phyloP scores from a whole-genome alignment of 768 basidiomycete genomes.

The Pisolithus tinctorius region DNA sequence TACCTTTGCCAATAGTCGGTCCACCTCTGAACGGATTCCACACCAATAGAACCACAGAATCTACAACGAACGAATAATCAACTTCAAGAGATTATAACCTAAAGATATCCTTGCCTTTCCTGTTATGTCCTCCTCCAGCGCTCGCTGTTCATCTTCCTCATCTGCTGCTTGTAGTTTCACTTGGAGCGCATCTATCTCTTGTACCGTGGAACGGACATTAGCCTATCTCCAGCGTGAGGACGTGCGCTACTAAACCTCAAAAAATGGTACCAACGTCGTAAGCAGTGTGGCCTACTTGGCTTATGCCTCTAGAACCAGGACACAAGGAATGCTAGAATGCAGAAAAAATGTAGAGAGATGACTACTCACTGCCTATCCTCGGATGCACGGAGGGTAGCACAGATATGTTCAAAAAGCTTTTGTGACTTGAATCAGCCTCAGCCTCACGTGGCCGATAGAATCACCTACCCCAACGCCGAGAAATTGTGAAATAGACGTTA shows the following conservation, averaged over 20 bases:
- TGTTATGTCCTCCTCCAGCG: background rate
- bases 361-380: too few relatives aligned
- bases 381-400: background rate
- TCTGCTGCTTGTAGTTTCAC: background rate
- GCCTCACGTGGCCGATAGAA: background rate
- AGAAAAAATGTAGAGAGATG: too few relatives aligned
- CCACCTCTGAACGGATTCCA: background rate
- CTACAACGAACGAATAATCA: background rate
- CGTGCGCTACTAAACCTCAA: too few relatives aligned
- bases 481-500: background rate
- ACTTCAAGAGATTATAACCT: background rate
- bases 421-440: background rate
- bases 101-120: background rate
- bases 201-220: background rate
- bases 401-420: background rate
- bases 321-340: too few relatives aligned
- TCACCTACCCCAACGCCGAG: background rate
- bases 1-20: background rate
- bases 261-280: background rate
- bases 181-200: background rate
- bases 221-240: background rate
- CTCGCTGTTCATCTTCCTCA: background rate
- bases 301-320: too few relatives aligned
- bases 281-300: too few relatives aligned
- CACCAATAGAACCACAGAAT: background rate